These are phyloP conservation scores for Cytospora paraplurivora DNA, from an alignment of 2,329 filamentous ascomycete genomes.

Conservation along the genomic window DNA sequence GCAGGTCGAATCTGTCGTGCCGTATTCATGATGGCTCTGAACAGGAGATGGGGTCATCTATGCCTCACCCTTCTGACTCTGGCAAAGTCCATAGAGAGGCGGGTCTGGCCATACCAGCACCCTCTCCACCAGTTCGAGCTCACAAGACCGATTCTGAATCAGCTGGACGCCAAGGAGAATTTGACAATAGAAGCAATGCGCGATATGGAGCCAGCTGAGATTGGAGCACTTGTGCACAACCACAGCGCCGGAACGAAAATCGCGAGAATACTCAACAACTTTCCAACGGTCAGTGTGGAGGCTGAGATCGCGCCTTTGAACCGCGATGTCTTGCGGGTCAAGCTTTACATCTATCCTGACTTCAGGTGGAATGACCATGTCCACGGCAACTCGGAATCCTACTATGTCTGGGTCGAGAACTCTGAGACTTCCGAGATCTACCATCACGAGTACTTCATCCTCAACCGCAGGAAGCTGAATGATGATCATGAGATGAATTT, in stretches of 20 bases:
- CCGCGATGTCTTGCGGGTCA: constrained; percentile 89
- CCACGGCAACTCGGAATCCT: constrained; percentile 92
- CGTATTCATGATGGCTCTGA: constrained; percentile 95
- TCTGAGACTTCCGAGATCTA: constrained; percentile 97
- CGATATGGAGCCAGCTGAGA: constrained; percentile 91
- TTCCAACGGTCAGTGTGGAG: constrained; percentile 88
- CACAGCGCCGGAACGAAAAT: constrained; percentile 83
- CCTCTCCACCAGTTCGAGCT: constrained; percentile 95
- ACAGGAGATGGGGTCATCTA: constrained; percentile 93
- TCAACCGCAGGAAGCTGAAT: constrained; percentile 84
- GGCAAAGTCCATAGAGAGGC: constrained; percentile 96
- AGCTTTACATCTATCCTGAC: constrained; percentile 81
- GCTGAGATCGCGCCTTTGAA: constrained; percentile 95
- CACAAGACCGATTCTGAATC: constrained; percentile 77
- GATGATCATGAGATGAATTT: constrained; percentile 99
- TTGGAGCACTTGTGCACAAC: constrained; percentile 90
- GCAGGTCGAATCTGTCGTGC: constrained; percentile 91
- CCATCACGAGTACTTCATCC: constrained; percentile 95
- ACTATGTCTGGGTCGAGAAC: constrained; percentile 99
- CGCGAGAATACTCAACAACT: constrained; percentile 79
- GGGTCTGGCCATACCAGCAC: constrained; percentile 93
- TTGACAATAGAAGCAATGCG: constrained; percentile 79
- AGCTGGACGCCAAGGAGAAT: constrained; percentile 79
- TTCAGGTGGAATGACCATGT: constrained; percentile 94
- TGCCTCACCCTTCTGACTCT: constrained; percentile 88